A percentile compares a stretch with the other conserved stretches of the same genome.
Conservation (phyloP, 768 basidiomycete genomes). For the Piloderma croceum region DNA sequence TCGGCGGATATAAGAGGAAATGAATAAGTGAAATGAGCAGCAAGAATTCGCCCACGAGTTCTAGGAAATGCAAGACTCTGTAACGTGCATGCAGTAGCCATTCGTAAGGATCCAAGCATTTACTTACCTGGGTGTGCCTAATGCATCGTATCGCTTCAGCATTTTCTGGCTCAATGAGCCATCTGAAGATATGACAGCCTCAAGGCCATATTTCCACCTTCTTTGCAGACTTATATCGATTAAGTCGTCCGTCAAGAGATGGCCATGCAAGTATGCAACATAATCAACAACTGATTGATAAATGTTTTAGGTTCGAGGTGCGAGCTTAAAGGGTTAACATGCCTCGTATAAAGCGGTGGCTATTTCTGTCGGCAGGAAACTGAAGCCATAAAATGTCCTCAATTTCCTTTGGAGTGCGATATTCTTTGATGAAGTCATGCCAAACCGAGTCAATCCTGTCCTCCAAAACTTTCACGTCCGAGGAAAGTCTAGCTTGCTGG, state of each 20-base stretch:
- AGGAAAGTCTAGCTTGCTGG: slow-evolving; percentile 18
- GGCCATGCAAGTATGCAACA: slow-evolving; percentile 41
- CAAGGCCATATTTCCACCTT: slow-evolving; percentile 36
- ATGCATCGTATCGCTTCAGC: slow-evolving; percentile 28
- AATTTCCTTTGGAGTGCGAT: slow-evolving; percentile 36
- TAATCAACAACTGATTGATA: slow-evolving; percentile 1
- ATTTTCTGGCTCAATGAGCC: slow-evolving; percentile 5
- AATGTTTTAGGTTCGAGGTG: slow-evolving; percentile 1
- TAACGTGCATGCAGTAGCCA: slow-evolving; percentile 2
- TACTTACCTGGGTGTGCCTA: slow-evolving; percentile 43
- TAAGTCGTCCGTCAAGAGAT: slow-evolving; percentile 29
- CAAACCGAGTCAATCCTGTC: slow-evolving; percentile 31
- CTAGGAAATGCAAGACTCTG: slow-evolving; percentile 42
- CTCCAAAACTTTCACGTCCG: slow-evolving; percentile 29
- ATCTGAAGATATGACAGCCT: neutral
- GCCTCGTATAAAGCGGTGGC: slow-evolving; percentile 15
- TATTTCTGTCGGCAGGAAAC: slow-evolving; percentile 31
- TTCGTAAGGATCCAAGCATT: neutral
- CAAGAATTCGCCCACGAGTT: slow-evolving; percentile 31
- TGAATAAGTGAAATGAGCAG: slow-evolving; percentile 40
- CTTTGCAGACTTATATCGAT: slow-evolving; percentile 32
- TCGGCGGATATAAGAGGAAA: slow-evolving; percentile 39
- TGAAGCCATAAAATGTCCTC: slow-evolving; percentile 44
- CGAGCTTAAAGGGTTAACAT: slow-evolving; percentile 1
- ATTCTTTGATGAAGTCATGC: slow-evolving; percentile 37